Evolutionary conservation across 495 filamentous ascomycete species (phyloP), one percentile per base, ranked within the genome.

Genomic region (Lasiosphaeria ovina): DNA sequence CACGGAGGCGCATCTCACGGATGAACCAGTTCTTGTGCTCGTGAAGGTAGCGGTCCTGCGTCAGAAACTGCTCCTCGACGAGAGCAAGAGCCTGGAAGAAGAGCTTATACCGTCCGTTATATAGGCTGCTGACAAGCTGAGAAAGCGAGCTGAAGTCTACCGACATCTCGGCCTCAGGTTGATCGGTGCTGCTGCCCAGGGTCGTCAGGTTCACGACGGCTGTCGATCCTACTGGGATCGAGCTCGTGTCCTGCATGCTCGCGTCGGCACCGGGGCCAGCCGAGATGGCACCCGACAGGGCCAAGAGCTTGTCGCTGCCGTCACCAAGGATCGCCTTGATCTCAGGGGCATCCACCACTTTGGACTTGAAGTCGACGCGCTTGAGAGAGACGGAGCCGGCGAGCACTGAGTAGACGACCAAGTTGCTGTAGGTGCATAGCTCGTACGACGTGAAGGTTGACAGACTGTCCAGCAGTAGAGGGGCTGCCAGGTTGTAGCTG

Each of bases 371-470:
- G 74, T 98, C 94, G 10, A 98, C 91, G 48, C 94, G 87, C 79
- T 96, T 96, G 55, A 98, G 82, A 35, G 93, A 93, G 55, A 98
- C 85, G 4, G 93, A 94, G 57, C 94, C 94, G 42, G 94, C 92
- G 50, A 98, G 86, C 47, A 98, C 92, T 2, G 95, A 89, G 80
- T 98, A 98, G 60, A 98, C 85, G 45, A 98, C 94, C 31, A 98
- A 83, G 34, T 87, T 87, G 49, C 91, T 93, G 79, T 98, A 98
- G 61, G 85, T 91, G 85, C 94, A 98, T 36, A 98, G 83, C 75
- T 98, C 94, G 78, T 95, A 97, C 68, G 91, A 96, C 52, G 94
- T 98, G 74, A 98, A 98, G n/a, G 94, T 98, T 32, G 93, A 97
- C 60, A 98, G 78, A 70, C 89, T 93, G 78, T 98, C 94, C 57